phyloP scores from a whole-genome alignment of 1,284 basidiomycete genomes.

The Amylostereum areolatum region DNA sequence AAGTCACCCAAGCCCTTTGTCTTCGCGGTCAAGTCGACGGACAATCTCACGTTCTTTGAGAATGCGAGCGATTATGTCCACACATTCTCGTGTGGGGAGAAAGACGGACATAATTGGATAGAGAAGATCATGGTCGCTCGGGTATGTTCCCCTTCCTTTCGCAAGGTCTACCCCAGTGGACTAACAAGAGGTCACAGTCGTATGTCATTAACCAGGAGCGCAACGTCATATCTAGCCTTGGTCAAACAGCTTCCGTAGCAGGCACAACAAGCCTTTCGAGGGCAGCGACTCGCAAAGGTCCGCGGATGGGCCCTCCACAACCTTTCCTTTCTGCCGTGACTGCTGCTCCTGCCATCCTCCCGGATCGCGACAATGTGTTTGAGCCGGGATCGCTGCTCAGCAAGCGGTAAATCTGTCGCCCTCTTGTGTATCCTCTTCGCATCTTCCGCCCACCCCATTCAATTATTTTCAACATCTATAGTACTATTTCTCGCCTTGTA shows the following conservation, averaged over 20 bases:
- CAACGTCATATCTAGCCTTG: slow-evolving; percentile 45
- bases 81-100: slow-evolving; percentile 69
- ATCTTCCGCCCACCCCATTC: neutral
- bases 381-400: slow-evolving; percentile 65
- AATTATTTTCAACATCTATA: neutral
- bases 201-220: slow-evolving; percentile 77
- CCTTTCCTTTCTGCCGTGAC: slow-evolving; percentile 33
- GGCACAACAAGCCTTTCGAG: slow-evolving; percentile 24
- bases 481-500: slow-evolving; percentile 2
- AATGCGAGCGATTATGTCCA: slow-evolving; percentile 81
- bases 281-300: slow-evolving; percentile 29
- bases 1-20: slow-evolving; percentile 75
- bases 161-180: slow-evolving; percentile 9
- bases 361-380: slow-evolving; percentile 36
- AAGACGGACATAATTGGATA: slow-evolving; percentile 64
- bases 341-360: slow-evolving; percentile 17
- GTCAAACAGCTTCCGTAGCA: slow-evolving; percentile 24
- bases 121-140: slow-evolving; percentile 72
- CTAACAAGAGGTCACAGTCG: slow-evolving; percentile 39
- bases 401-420: slow-evolving; percentile 29
- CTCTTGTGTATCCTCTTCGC: neutral
- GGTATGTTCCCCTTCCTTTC: slow-evolving; percentile 35
- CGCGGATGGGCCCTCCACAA: slow-evolving; percentile 35
- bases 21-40: slow-evolving; percentile 84
- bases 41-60: slow-evolving; percentile 80